phyloP scores from a whole-genome alignment of 2,329 filamentous ascomycete genomes.

The Aspergillus latus region DNA sequence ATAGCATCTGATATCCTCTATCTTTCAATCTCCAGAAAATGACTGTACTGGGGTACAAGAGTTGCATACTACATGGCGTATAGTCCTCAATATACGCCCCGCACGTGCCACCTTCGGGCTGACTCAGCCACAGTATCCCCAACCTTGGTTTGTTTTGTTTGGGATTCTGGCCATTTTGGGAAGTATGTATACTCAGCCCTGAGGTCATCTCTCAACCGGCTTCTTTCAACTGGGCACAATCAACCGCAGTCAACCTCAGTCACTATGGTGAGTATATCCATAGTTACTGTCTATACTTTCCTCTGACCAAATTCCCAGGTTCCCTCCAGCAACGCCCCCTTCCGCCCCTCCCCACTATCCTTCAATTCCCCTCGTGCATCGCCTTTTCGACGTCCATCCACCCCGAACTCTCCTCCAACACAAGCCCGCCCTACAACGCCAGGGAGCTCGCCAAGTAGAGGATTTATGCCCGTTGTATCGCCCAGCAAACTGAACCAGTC shows the following conservation, averaged over 20 bases:
- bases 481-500: conserved; percentile 50
- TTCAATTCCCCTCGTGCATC: conserved; percentile 70
- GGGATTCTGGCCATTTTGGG: conserved; percentile 15
- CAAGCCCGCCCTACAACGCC: conserved; percentile 51
- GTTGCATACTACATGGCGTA: neutral
- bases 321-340: conserved; percentile 55
- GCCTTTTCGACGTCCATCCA: conserved; percentile 66
- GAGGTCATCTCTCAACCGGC: neutral
- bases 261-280: conserved; percentile 22
- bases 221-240: neutral
- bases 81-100: neutral
- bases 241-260: neutral
- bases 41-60: neutral
- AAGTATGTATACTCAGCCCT: conserved; percentile 10
- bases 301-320: conserved; percentile 24
- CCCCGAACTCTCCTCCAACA: conserved; percentile 61
- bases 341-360: conserved; percentile 70
- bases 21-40: neutral
- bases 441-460: conserved; percentile 46
- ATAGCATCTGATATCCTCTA: neutral
- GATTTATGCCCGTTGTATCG: conserved; percentile 45
- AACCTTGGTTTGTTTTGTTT: conserved; percentile 25
- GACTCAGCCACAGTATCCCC: conserved; percentile 15
- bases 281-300: neutral
- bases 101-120: conserved; percentile 25